phyloP scores from a whole-genome alignment of 495 filamentous ascomycete species.

The Aspergillus panamensis region DNA sequence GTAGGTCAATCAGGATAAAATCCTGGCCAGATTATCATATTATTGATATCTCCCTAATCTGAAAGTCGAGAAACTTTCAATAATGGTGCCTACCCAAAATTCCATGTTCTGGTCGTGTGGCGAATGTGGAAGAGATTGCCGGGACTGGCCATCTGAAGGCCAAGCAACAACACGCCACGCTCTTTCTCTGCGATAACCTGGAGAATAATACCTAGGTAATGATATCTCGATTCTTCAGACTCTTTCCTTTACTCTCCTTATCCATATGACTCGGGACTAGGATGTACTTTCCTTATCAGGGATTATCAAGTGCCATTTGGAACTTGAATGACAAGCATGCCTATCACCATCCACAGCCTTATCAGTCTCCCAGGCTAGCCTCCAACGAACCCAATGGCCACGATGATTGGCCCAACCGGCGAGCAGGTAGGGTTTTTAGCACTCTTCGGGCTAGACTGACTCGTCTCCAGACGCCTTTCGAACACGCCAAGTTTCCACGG shows the following conservation, averaged over 20 bases:
- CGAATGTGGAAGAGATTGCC: no score
- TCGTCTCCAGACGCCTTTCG: not conserved
- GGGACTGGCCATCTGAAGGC: no score
- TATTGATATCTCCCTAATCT: no score
- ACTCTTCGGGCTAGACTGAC: not conserved
- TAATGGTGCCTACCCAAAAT: no score
- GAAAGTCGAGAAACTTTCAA: no score
- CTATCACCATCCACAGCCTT: slow-evolving; percentile 19
- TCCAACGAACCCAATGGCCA: not conserved
- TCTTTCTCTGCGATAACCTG: no score
- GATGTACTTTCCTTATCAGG: slow-evolving; percentile 6
- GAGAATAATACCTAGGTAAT: no score
- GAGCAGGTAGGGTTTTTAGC: not conserved
- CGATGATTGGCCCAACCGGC: not conserved
- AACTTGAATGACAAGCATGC: slow-evolving; percentile 10
- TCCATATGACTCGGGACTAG: not conserved
- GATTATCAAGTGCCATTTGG: slow-evolving; percentile 16
- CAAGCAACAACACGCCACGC: no score
- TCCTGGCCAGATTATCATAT: no score
- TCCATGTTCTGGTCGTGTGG: no score
- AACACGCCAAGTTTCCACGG: not conserved
- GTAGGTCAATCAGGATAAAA: no score
- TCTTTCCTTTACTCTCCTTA: not conserved
- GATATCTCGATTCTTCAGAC: no score
- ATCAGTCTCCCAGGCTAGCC: slow-evolving; percentile 12